A percentile compares a stretch with the other conserved stretches of the same genome.
These are phyloP conservation scores for Hygrophoropsis aurantiaca DNA, from an alignment of 768 basidiomycete species.

Conservation along the genomic window DNA sequence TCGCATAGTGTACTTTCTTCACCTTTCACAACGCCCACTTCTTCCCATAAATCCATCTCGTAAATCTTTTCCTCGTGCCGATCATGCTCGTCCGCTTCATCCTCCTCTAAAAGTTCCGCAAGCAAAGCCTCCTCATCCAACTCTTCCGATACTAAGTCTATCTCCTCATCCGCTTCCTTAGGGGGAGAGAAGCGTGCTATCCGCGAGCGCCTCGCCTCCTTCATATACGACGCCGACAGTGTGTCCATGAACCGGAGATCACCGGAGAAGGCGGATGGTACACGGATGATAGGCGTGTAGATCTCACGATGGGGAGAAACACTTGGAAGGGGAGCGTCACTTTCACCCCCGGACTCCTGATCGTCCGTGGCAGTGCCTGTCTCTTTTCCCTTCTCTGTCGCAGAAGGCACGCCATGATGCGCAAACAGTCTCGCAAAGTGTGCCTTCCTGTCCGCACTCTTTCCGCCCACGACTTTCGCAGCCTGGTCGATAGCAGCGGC, in stretches of 20 bases:
- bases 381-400: constrained; percentile 5
- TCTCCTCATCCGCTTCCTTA: constrained; percentile 16
- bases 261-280: constrained; percentile 20
- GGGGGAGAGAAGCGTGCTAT: constrained; percentile 12
- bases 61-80: constrained; percentile 25
- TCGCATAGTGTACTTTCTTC: constrained; percentile 8
- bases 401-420: constrained; percentile 10
- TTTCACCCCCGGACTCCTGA: constrained; percentile 8
- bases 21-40: constrained; percentile 31
- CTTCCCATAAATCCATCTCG: constrained; percentile 44
- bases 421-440: constrained; percentile 39
- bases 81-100: constrained; percentile 39
- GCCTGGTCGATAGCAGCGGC: constrained; percentile 47
- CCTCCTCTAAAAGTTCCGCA: constrained; percentile 45
- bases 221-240: constrained; percentile 23
- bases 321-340: constrained; percentile 1
- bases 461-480: constrained; percentile 45
- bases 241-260: constrained; percentile 8
- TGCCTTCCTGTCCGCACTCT: constrained; percentile 34
- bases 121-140: constrained; percentile 38
- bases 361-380: constrained; percentile 5
- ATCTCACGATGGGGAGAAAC: constrained; percentile 29
- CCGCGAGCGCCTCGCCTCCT: constrained; percentile 15
- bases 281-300: constrained; percentile 35
- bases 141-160: constrained; percentile 26